Percentiles rank a stretch among this genome's conserved stretches.
phyloP scores from a whole-genome alignment of 805 yeast species.

The Ogataea pignaliae region DNA sequence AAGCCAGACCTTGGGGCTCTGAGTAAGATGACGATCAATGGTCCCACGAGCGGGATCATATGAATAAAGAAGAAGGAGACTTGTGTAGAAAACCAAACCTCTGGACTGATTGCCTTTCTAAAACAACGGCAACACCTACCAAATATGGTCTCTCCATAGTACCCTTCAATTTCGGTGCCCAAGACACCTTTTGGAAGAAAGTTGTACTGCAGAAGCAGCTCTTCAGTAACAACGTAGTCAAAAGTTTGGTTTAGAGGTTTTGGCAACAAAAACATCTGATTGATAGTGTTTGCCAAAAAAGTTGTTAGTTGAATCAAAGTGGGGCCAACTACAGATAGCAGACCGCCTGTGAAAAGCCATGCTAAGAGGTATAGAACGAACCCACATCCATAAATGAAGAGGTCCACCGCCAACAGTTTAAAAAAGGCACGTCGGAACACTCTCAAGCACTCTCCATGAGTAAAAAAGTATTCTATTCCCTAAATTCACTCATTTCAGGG shows the following conservation, averaged over 20 bases:
- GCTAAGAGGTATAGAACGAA: conserved; percentile 11
- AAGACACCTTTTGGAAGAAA: conserved; percentile 22
- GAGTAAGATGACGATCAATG: conserved; percentile 43
- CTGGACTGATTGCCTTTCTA: conserved; percentile 30
- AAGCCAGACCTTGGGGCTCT: conserved; percentile 54
- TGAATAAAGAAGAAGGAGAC: conserved; percentile 35
- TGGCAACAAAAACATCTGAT: conserved; percentile 29
- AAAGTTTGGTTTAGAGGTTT: conserved; percentile 26
- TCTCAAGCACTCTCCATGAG: conserved; percentile 23
- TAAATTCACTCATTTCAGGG: too few relatives aligned
- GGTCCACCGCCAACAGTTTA: conserved; percentile 18
- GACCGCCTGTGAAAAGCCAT: conserved; percentile 22
- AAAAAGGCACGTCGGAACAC: conserved; percentile 19
- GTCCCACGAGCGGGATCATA: conserved; percentile 56
- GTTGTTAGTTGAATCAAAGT: conserved; percentile 28
- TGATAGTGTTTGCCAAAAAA: conserved; percentile 26
- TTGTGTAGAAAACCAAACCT: conserved; percentile 37
- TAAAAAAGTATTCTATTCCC: conserved; percentile 26
- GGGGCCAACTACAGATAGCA: conserved; percentile 18
- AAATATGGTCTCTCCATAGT: conserved; percentile 24
- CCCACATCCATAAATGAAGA: conserved; percentile 16
- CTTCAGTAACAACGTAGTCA: conserved; percentile 26
- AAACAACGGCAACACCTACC: conserved; percentile 17
- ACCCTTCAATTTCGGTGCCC: conserved; percentile 20
- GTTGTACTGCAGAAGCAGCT: conserved; percentile 17